Evolutionary conservation across 2,329 filamentous ascomycete genomes (phyloP), one percentile per base, ranked within the genome.

Genomic region (Aspergillus sp.): DNA sequence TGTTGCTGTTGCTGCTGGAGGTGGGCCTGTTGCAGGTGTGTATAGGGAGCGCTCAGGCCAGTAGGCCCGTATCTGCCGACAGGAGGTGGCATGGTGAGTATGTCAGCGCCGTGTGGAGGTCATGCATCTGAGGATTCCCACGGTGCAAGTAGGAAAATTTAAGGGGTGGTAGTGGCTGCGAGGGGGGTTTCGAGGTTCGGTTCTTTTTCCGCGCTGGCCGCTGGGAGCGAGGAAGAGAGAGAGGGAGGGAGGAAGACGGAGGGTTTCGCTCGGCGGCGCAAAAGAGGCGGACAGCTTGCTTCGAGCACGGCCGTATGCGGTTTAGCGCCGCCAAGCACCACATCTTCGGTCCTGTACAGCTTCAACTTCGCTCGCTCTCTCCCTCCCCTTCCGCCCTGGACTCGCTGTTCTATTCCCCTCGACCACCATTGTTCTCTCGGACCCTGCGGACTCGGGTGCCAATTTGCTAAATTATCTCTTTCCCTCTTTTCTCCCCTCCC

Each of bases 1-100:
- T 29, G 26, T 29, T 29, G 54, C 52, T 78, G 79, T 57, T 80
- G 78, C 58, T 79, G 62, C 57, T 67, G 72, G 51, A 82, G 71
- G 65, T 81, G 75, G 62, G 75, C 79, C 66, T 78, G 81, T 65
- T 84, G 83, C 55, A 85, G 77, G 66, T 86, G 82, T 50, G 81
- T 76, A 73, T 87, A 88, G 26, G 85, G 84, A 64, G 83, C 85
- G 49, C 81, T 84, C 64, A 85, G 70, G 81, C 83, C 72, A 80
- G 84, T 72, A 76, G 82, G 72, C 81, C 75, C 83, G 73, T 85
- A 87, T 70, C 85, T 80, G 72, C 80, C 80, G 68, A 82, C 81
- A 63, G 83, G 81, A 71, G 84, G 84, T 72, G 85, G 82, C 85
- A 87, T 88, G 58, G 60, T 71, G 57, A 51, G 51, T 52, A 12